Conservation (phyloP, 371 early-diverging fungal species). For the Mucor piriformis region DNA sequence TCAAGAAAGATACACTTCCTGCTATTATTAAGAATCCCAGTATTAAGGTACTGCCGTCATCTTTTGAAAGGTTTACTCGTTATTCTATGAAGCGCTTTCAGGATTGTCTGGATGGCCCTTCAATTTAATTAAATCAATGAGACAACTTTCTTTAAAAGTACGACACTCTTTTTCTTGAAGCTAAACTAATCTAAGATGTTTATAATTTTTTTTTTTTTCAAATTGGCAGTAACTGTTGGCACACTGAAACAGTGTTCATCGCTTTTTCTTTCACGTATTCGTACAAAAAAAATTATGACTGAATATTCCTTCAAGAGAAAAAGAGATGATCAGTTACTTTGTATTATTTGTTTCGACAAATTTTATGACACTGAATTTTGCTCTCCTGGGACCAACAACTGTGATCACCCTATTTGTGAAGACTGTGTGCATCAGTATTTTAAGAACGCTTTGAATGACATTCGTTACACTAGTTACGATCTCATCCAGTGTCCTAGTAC, state of each 20-base stretch:
- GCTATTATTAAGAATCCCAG: not conserved
- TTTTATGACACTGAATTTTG: no score
- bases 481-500: slow-evolving; percentile 11
- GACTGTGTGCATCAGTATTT: slow-evolving; percentile 15
- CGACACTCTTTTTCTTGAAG: not conserved
- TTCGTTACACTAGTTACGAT: slow-evolving; percentile 2
- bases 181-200: no score
- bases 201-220: no score
- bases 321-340: no score
- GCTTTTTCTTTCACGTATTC: no score
- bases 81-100: slow-evolving; percentile 11
- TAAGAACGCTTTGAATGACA: not conserved
- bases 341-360: no score
- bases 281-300: no score
- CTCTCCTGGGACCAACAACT: not conserved
- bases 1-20: not conserved
- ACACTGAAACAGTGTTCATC: no score
- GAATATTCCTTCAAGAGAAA: no score
- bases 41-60: not conserved
- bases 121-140: slow-evolving; percentile 6
- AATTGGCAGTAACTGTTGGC: no score
- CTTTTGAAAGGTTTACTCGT: slow-evolving; percentile 15
- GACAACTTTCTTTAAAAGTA: slow-evolving; percentile 2
- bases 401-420: slow-evolving; percentile 8
- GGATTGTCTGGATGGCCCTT: not conserved